Base-by-base conservation (phyloP, 2,329 filamentous ascomycete species). In the Pseudogymnoascus sp. region DNA sequence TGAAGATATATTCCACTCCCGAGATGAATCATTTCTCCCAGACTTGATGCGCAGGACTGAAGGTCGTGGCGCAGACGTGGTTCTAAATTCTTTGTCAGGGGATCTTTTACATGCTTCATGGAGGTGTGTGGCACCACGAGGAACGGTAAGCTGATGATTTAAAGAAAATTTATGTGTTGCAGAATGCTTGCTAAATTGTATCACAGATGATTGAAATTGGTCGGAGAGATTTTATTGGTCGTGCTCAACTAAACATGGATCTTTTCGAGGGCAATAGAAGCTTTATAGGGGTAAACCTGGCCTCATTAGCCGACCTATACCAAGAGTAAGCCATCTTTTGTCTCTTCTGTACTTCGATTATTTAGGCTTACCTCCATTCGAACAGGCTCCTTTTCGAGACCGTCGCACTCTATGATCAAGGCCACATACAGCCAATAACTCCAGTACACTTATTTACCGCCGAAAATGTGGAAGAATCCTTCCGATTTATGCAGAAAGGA, bases 401-500 rank as follows among this genome's bases (percentile, higher is more conserved):
- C 10, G 25, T 63, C 13, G 29, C 15, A 17, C 25, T 63, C 7
- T 63, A 48, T 44, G 15, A 15, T 13, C 12, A 63, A 41, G 63
- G 59, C 10, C 12, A 44, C 10, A 65, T 65, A 55, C 66, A 66
- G 39, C 68, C 72, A 13, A 68, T 72, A 9, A 27, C 55, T 3
- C 68, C 69, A 5, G 61, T 71, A 1, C 67, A 70, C 63, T 27
- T 61, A 29, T 69, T 69, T 68, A 15, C 73, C 77, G 70, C 75
- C 74, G 60, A 70, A 63, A 21, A 73, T 8, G 73, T 0, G 60
- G 68, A 12, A 2, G 39, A 42, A 21, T 66, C 65, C 15, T 51
- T 69, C 13, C 3, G 35, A 12, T 66, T 70, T n/a, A 71, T 80
- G 66, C 76, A 77, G 61, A 69, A 67, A 29, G 77, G 76, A 0